Evolutionary conservation across 225 moss, liverwort and hornwort genomes (phyloP), one percentile per base, ranked within the genome.

Genomic region (Takakia lepidozioides): DNA sequence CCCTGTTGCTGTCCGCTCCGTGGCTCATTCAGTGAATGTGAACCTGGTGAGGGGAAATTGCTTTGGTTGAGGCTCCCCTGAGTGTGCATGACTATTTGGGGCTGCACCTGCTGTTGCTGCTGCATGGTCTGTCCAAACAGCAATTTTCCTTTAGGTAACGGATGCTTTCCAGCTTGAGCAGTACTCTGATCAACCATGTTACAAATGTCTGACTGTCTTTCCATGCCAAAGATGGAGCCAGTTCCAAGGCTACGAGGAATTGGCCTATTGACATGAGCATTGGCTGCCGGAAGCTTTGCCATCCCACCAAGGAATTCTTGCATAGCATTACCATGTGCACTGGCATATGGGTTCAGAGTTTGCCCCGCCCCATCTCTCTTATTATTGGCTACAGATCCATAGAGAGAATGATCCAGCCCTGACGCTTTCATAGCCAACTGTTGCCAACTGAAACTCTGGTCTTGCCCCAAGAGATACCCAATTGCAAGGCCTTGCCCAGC

Each of bases 401-500:
- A 80, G 55, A 72, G 45, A 35, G 90, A 55, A 28, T 82, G 88
- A 62, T 88, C 93, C 37, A 78, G 74, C 3, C 56, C 80, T 34
- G 92, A 82, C 48, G 93, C 93, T 68, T 88, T 93, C 55, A 88
- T 68, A 49, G 93, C 93, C 64, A 93, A 61, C 27, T 85, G 83
- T 65, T 88, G 93, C 93, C 93, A 93, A 57, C 85, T 93, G 57
- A 93, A 93, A 57, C 78, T 86, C n/a, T 86, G 83, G 62, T 93
- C 93, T 53, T 88, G 77, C 17, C 78, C 88, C 66, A 93, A 73
- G 30, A 93, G 85, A 49, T 93, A 93, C 56, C 81, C 88, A 60
- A 88, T 88, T 0, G 81, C 81, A 40, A 85, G 80, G 49, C 93
- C 93, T 47, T 88, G 85, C 62, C 73, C 77, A 55, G 64, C 51